Evolutionary conservation across 2,329 filamentous ascomycete genomes (phyloP).

Genomic region (Fusarium anthophilum): DNA sequence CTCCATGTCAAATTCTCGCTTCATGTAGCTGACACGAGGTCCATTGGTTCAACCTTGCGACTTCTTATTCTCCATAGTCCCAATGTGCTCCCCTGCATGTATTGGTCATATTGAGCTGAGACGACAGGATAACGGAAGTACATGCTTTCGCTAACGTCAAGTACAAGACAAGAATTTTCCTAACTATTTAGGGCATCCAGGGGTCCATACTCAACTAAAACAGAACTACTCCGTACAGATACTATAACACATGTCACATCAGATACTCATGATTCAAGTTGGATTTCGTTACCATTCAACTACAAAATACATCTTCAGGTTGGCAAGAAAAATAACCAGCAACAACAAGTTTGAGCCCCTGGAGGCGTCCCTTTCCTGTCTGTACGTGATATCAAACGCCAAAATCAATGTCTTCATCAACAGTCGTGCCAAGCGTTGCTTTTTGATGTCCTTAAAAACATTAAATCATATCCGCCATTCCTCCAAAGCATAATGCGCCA

Average conservation of each 20-base stretch:
- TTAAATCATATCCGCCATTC: conserved; percentile 18
- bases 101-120: background rate
- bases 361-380: conserved; percentile 11
- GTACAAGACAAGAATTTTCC: background rate
- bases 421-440: conserved; percentile 39
- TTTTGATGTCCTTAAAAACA: conserved; percentile 28
- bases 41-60: background rate
- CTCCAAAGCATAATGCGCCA: conserved; percentile 29
- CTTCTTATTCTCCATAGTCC: background rate
- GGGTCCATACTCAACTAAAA: background rate
- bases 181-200: background rate
- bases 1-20: background rate
- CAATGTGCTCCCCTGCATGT: background rate
- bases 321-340: background rate
- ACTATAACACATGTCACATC: background rate
- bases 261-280: background rate
- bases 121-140: background rate
- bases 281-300: conserved; percentile 25
- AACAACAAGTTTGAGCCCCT: conserved; percentile 10
- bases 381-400: conserved; percentile 35
- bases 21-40: background rate
- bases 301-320: conserved; percentile 25
- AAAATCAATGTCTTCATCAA: conserved; percentile 35
- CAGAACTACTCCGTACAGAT: background rate
- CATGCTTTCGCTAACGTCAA: background rate